These are phyloP conservation scores for Candida koratica DNA, from an alignment of 805 yeast genomes.

Conservation along the genomic window DNA sequence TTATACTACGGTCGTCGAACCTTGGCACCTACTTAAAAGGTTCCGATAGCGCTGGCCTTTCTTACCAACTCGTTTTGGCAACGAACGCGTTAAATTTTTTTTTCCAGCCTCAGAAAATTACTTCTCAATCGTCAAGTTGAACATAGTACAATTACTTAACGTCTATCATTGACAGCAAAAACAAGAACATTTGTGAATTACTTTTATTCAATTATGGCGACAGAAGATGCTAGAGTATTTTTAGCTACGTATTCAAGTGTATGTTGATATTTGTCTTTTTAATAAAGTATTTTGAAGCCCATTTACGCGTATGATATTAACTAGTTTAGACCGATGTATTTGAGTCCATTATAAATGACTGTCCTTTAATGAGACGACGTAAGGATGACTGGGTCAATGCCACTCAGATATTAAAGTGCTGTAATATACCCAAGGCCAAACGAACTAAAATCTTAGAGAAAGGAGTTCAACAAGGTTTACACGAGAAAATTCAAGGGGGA, in stretches of 20 bases:
- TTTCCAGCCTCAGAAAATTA: conserved; percentile 5
- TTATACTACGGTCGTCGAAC: too few species aligned
- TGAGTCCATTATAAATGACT: conserved; percentile 62
- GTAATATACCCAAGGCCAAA: conserved; percentile 90
- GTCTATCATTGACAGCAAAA: background rate
- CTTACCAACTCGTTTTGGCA: too few species aligned
- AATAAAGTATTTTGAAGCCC: background rate
- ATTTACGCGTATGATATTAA: conserved; percentile 12
- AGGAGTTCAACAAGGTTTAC: conserved; percentile 86
- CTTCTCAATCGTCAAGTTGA: conserved; percentile 7
- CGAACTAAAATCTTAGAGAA: conserved; percentile 87
- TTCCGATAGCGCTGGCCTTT: too few species aligned
- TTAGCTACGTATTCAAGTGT: conserved; percentile 45
- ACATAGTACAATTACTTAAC: background rate
- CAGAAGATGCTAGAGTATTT: conserved; percentile 34
- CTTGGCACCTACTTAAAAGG: too few species aligned
- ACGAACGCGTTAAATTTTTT: conserved; percentile 8
- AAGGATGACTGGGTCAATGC: conserved; percentile 96
- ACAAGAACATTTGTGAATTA: background rate
- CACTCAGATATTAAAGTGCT: conserved; percentile 89
- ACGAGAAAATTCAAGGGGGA: conserved; percentile 96
- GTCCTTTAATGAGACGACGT: conserved; percentile 85
- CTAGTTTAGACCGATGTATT: conserved; percentile 55
- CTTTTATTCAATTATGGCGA: background rate
- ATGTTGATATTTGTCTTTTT: conserved; percentile 19